These are phyloP conservation scores for Schwanniomyces vanrijiae DNA, from an alignment of 805 yeast species.

Conservation along the genomic window DNA sequence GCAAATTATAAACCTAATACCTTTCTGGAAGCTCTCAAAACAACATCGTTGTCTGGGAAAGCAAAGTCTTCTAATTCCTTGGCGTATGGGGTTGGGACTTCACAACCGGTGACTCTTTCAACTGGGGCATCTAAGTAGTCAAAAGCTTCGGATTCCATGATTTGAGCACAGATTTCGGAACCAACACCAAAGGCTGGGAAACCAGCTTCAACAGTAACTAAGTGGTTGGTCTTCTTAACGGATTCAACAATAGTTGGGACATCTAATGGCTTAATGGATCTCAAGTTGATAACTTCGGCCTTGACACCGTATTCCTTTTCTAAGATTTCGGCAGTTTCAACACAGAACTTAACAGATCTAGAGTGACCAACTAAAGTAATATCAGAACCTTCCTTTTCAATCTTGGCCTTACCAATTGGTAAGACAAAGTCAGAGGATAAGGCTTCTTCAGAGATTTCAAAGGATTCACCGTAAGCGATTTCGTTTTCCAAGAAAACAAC, in stretches of 20 bases:
- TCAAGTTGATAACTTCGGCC: slow-evolving; percentile 92
- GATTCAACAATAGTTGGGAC: slow-evolving; percentile 80
- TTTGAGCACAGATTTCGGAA: slow-evolving; percentile 94
- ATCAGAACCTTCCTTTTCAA: slow-evolving; percentile 92
- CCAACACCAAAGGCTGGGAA: slow-evolving; percentile 99
- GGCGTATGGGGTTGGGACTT: slow-evolving; percentile 99
- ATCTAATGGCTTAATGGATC: slow-evolving; percentile 97
- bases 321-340: slow-evolving; percentile 87
- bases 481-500: slow-evolving; percentile 96
- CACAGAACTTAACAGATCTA: slow-evolving; percentile 82
- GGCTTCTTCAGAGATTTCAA: slow-evolving; percentile 87
- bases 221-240: slow-evolving; percentile 94
- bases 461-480: slow-evolving; percentile 87
- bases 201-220: slow-evolving; percentile 94
- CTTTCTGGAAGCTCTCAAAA: slow-evolving; percentile 82
- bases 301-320: slow-evolving; percentile 82
- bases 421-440: slow-evolving; percentile 83
- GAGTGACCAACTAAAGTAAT: slow-evolving; percentile 87
- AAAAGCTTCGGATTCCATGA: slow-evolving; percentile 97
- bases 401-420: slow-evolving; percentile 94
- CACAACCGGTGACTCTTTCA: slow-evolving; percentile 98
- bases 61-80: slow-evolving; percentile 95
- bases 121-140: slow-evolving; percentile 98
- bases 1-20: slow-evolving; percentile 64
- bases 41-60: slow-evolving; percentile 94